Percentiles rank a stretch among this genome's conserved stretches.
Evolutionary conservation across 2,329 filamentous ascomycete genomes (phyloP).

Genomic region (Triangularia setosa): DNA sequence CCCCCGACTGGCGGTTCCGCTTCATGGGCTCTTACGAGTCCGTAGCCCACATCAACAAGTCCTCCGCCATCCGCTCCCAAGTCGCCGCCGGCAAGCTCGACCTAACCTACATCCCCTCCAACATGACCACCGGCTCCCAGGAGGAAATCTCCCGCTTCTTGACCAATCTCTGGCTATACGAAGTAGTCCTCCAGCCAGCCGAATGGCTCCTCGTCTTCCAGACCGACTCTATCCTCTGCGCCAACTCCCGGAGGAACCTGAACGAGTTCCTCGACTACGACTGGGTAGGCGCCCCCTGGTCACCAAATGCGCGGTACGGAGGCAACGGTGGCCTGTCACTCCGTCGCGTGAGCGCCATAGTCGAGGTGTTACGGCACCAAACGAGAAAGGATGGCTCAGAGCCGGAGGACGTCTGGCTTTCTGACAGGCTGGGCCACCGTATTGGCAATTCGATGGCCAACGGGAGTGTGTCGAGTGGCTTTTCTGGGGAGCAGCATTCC

Average conservation of each 20-base stretch:
- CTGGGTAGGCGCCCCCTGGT: conserved; percentile 53
- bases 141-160: conserved; percentile 52
- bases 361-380: conserved; percentile 49
- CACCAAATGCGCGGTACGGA: conserved; percentile 39
- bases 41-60: conserved; percentile 42
- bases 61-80: conserved; percentile 43
- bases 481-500: conserved; percentile 47
- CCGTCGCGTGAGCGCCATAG: conserved; percentile 49
- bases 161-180: conserved; percentile 51
- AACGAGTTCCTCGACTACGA: conserved; percentile 51
- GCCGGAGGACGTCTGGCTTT: conserved; percentile 55
- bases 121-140: conserved; percentile 47
- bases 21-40: conserved; percentile 51
- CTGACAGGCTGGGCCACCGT: conserved; percentile 47
- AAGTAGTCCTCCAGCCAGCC: conserved; percentile 43
- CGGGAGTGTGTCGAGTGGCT: conserved; percentile 44
- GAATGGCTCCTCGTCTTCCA: conserved; percentile 55
- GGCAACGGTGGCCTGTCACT: conserved; percentile 52
- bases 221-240: conserved; percentile 53
- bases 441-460: conserved; percentile 49
- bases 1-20: conserved; percentile 54
- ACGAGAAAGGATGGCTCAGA: conserved; percentile 40
- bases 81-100: conserved; percentile 45
- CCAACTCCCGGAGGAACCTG: conserved; percentile 44
- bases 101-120: conserved; percentile 47